A percentile compares a stretch with the other conserved stretches of the same genome.
Conservation (phyloP, 257 asterid genomes). For the Fraxinus excelsior region DNA sequence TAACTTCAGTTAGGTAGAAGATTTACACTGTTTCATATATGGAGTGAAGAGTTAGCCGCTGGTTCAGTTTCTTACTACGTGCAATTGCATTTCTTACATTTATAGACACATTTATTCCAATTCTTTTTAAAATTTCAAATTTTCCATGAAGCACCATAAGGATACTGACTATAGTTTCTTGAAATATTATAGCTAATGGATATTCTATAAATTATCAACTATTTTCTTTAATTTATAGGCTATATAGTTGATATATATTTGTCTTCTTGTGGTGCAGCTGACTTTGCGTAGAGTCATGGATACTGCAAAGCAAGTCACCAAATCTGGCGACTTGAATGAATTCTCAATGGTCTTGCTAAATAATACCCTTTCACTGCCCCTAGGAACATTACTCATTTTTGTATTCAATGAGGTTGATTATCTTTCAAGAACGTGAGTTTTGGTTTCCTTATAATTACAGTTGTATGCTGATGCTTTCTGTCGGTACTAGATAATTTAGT, state of each 20-base stretch:
- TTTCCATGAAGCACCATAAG: background rate
- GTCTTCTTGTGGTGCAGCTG: conserved; percentile 51
- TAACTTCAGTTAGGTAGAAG: background rate
- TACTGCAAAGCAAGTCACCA: conserved; percentile 87
- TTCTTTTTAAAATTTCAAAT: background rate
- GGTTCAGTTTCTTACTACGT: background rate
- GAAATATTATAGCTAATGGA: background rate
- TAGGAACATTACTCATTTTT: conserved; percentile 67
- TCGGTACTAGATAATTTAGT: conserved; percentile 1
- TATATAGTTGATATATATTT: background rate
- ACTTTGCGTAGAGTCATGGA: conserved; percentile 93
- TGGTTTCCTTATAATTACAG: conserved; percentile 11
- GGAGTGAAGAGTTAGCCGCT: background rate
- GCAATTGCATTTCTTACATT: background rate
- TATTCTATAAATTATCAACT: background rate
- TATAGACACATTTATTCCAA: background rate
- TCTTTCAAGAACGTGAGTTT: conserved; percentile 78
- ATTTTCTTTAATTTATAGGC: conserved; percentile 6
- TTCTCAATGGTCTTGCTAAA: conserved; percentile 94
- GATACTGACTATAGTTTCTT: background rate
- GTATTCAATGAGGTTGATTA: conserved; percentile 78
- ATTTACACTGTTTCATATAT: background rate
- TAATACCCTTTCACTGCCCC: conserved; percentile 83
- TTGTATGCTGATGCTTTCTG: background rate
- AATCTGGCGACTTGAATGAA: conserved; percentile 83